Evolutionary conservation across 2,329 filamentous ascomycete genomes (phyloP), one percentile per base, ranked within the genome.

Genomic region (Trichoderma guizhouense): DNA sequence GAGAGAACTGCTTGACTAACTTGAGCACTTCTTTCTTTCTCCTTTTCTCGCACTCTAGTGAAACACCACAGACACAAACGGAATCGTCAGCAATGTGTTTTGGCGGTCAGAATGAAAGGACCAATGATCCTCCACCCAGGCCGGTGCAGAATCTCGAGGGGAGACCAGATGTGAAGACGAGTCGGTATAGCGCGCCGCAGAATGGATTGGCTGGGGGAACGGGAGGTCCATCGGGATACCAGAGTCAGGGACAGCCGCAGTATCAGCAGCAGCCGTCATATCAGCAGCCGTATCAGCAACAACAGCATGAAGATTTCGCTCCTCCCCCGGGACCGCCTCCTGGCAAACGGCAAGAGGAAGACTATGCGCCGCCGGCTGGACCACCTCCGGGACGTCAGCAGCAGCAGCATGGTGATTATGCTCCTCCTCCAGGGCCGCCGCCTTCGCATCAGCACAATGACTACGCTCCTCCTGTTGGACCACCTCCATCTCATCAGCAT

Each of bases 31-130:
- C n/a, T 7, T 9, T 28, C 15, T 34, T 21, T 7, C 30, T 63
- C 43, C 9, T 11, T 43, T 43, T n/a, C 34, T 21, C 32, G 7
- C 12, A 24, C 30, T 7, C 21, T 53, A 53, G 47, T 21, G 24
- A 64, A 11, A 32, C 24, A 21, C 7, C 9, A 28, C 14, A 58
- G 18, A 60, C n/a, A 43, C 55, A 51, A 12, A 36, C 57, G 24
- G 21, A 51, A 39, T 2, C 24, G 11, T 9, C 39, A 12, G 72
- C 47, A 61, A 87, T 88, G 86, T 88, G 86, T 78, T 87, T 87
- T 75, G 84, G 85, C 58, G 79, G 79, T 74, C 85, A 83, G 64
- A 81, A 84, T 71, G 81, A 83, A 63, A 75, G 77, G 64, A 77
- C 79, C 39, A 77, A 82, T 72, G 82, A 82, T 34, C 81, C 81